These are phyloP conservation scores for Penicillium malachiteum DNA, from an alignment of 495 filamentous ascomycete species.

Conservation along the genomic window DNA sequence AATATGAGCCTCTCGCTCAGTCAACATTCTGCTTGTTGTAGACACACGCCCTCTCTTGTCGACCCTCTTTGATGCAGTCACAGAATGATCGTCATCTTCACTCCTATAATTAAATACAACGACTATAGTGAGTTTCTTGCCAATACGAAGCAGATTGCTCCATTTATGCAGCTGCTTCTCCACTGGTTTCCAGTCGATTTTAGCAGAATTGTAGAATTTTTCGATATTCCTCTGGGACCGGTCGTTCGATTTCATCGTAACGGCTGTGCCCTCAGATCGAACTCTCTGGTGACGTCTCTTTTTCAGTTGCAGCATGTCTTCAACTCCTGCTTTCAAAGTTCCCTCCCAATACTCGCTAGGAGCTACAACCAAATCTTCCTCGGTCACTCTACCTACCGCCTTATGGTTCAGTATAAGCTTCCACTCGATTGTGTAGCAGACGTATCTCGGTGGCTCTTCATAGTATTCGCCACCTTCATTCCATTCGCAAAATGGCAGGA, in stretches of 20 bases:
- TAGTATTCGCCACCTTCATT: neutral
- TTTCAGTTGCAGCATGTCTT: constrained; percentile 12
- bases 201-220: constrained; percentile 1
- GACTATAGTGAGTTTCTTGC: constrained; percentile 10
- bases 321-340: constrained; percentile 9
- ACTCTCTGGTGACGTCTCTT: constrained; percentile 9
- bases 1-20: constrained; percentile 15
- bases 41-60: constrained; percentile 18
- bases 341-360: constrained; percentile 5
- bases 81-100: constrained; percentile 9
- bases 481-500: neutral
- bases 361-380: constrained; percentile 10
- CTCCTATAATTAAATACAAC: constrained; percentile 16
- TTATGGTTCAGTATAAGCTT: too few relatives aligned
- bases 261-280: constrained; percentile 10
- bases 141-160: constrained; percentile 18
- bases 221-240: constrained; percentile 8
- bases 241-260: constrained; percentile 8
- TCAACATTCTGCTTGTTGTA: constrained; percentile 16
- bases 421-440: too few relatives aligned
- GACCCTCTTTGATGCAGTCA: constrained; percentile 2
- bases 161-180: constrained; percentile 18
- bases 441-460: neutral
- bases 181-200: constrained; percentile 3
- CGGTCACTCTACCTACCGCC: constrained; percentile 9